Percentiles rank a stretch among this genome's conserved stretches.
Evolutionary conservation across 176 grass and related monocot species (phyloP).

Genomic region (Carex parvula): DNA sequence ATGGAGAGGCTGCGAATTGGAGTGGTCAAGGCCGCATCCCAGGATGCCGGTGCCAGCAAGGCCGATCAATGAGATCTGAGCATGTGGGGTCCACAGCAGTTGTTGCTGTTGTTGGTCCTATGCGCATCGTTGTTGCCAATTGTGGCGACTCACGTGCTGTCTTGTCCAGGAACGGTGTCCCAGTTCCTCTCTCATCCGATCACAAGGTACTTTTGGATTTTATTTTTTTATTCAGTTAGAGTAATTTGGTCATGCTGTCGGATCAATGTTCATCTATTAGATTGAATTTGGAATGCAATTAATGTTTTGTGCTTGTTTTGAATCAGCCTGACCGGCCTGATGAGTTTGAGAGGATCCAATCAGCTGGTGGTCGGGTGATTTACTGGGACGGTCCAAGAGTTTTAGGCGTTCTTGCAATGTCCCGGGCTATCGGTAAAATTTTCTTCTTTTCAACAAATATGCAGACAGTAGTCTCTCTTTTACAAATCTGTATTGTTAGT

Average conservation of each 20-base stretch:
- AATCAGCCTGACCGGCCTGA: constrained; percentile 83
- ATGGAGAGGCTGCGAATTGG: constrained; percentile 49
- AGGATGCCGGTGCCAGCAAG: constrained; percentile 69
- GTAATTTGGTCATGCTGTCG: background rate
- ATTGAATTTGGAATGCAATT: background rate
- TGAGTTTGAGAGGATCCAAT: constrained; percentile 83
- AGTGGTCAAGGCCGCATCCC: constrained; percentile 33
- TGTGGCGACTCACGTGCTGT: constrained; percentile 91
- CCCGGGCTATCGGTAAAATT: constrained; percentile 79
- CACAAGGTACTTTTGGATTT: constrained; percentile 53
- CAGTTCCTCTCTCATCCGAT: constrained; percentile 65
- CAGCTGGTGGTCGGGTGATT: constrained; percentile 78
- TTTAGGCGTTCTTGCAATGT: constrained; percentile 88
- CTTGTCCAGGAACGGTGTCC: constrained; percentile 54
- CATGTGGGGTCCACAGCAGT: constrained; percentile 88
- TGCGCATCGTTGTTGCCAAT: constrained; percentile 59
- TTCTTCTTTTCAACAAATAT: background rate
- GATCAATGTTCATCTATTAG: background rate
- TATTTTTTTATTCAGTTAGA: background rate
- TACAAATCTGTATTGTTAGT: background rate
- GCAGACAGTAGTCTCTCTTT: background rate
- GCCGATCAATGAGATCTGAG: constrained; percentile 62
- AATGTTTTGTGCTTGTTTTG: constrained; percentile 1
- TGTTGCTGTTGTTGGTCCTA: constrained; percentile 54
- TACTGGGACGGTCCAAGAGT: constrained; percentile 92